A percentile compares a stretch with the other conserved stretches of the same genome.
phyloP scores from a whole-genome alignment of 306 rosid genomes.

The Mimosa pudica region DNA sequence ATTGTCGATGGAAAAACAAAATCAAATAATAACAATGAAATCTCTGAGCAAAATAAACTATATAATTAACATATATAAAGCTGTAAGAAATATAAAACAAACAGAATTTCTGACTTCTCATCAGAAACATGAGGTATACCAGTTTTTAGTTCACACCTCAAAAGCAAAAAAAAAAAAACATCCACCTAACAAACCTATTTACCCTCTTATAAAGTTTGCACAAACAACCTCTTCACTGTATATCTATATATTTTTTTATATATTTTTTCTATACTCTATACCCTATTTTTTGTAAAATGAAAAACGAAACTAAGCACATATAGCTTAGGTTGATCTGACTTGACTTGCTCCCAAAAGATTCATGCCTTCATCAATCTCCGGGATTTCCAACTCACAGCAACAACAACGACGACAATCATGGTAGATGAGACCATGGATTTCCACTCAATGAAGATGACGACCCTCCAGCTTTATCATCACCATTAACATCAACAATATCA shows the following conservation, averaged over 20 bases:
- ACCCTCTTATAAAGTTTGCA: not conserved
- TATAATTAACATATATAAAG: not conserved
- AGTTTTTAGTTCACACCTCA: slow-evolving; percentile 23
- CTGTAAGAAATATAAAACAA: slow-evolving; percentile 33
- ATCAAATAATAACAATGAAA: not conserved
- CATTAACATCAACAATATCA: not conserved
- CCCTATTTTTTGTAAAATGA: not conserved
- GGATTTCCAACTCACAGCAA: not conserved
- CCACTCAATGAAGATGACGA: slow-evolving; percentile 34
- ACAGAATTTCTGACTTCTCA: not conserved
- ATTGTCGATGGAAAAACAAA: slow-evolving; percentile 13
- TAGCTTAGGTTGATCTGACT: slow-evolving; percentile 7
- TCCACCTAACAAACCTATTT: slow-evolving; percentile 30
- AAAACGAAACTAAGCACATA: slow-evolving; percentile 7
- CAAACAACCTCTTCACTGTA: slow-evolving; percentile 1
- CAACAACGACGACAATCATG: slow-evolving; percentile 21
- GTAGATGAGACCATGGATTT: slow-evolving; percentile 50
- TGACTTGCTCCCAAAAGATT: not conserved
- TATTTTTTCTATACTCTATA: not conserved
- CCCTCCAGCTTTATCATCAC: slow-evolving; percentile 3
- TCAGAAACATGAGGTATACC: not conserved
- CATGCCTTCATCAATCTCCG: not conserved
- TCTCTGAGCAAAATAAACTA: not conserved
- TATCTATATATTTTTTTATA: not conserved
- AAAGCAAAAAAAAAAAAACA: not conserved